Evolutionary conservation across 169 alveolate species (phyloP).

Genomic region (Amoebophrya sp.): DNA sequence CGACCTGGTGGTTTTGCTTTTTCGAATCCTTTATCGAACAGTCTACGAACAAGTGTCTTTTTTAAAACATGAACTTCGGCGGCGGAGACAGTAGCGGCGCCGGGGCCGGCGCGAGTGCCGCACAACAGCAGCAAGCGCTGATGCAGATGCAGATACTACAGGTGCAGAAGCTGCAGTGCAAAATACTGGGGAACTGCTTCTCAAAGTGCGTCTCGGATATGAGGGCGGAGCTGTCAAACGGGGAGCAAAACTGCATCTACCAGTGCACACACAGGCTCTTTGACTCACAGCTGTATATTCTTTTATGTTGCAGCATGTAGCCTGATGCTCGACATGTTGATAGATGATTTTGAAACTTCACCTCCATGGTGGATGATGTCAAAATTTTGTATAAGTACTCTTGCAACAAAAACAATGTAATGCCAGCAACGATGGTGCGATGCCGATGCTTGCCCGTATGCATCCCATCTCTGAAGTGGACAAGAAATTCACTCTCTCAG

Average conservation of each 20-base stretch:
- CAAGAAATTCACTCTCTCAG: too few species aligned
- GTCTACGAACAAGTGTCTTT: too few species aligned
- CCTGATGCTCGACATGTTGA: too few species aligned
- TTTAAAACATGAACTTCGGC: background rate
- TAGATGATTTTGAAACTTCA: too few species aligned
- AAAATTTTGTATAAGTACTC: too few species aligned
- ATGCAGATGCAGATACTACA: conserved; percentile 12
- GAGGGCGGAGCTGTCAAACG: background rate
- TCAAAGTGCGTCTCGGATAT: background rate
- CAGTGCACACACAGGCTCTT: conserved; percentile 19
- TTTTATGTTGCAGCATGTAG: too few species aligned
- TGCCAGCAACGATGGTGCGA: too few species aligned
- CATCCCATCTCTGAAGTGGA: too few species aligned
- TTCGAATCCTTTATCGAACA: background rate
- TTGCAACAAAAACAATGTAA: too few species aligned
- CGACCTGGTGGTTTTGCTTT: too few species aligned
- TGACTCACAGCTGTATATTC: background rate
- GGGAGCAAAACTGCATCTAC: conserved; percentile 24
- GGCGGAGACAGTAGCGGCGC: background rate
- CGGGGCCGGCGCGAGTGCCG: background rate
- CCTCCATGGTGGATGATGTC: too few species aligned
- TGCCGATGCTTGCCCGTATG: too few species aligned
- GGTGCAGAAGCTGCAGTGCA: conserved; percentile 13
- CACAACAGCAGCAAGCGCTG: background rate
- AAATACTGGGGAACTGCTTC: background rate